phyloP scores from a whole-genome alignment of 2,329 filamentous ascomycete genomes.

The Beauveria asiatica region DNA sequence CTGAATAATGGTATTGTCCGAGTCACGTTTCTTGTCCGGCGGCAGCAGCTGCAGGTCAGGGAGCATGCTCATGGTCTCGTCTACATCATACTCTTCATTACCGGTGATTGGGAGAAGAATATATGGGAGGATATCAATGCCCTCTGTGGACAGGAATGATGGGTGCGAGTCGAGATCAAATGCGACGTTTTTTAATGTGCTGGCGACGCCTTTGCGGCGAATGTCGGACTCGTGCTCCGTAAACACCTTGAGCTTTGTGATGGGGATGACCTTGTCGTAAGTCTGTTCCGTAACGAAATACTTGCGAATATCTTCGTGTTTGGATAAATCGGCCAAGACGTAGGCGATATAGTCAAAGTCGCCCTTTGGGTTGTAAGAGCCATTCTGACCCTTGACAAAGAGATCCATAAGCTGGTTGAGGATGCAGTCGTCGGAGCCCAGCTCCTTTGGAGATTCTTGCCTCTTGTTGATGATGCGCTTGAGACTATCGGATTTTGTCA shows the following conservation, averaged over 20 bases:
- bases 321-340: constrained; percentile 86
- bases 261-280: constrained; percentile 77
- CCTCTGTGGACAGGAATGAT: constrained; percentile 59
- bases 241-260: constrained; percentile 89
- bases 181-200: constrained; percentile 86
- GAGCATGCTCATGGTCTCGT: constrained; percentile 80
- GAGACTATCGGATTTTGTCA: constrained; percentile 70
- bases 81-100: constrained; percentile 76
- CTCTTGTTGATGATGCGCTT: constrained; percentile 60
- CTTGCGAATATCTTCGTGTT: constrained; percentile 63
- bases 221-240: constrained; percentile 82
- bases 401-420: constrained; percentile 91
- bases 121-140: constrained; percentile 79
- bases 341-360: constrained; percentile 92
- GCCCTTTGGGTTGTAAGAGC: constrained; percentile 73
- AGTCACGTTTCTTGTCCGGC: constrained; percentile 80
- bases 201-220: constrained; percentile 87
- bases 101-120: constrained; percentile 82
- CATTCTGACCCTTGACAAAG: constrained; percentile 85
- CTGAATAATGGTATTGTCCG: constrained; percentile 65
- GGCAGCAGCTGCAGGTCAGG: constrained; percentile 84
- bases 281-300: constrained; percentile 67
- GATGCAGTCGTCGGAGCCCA: constrained; percentile 63
- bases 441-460: constrained; percentile 57
- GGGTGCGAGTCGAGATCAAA: constrained; percentile 73